A percentile compares a stretch with the other conserved stretches of the same genome.
Evolutionary conservation across 2,329 filamentous ascomycete species (phyloP).

Genomic region (Penicillium sp.): DNA sequence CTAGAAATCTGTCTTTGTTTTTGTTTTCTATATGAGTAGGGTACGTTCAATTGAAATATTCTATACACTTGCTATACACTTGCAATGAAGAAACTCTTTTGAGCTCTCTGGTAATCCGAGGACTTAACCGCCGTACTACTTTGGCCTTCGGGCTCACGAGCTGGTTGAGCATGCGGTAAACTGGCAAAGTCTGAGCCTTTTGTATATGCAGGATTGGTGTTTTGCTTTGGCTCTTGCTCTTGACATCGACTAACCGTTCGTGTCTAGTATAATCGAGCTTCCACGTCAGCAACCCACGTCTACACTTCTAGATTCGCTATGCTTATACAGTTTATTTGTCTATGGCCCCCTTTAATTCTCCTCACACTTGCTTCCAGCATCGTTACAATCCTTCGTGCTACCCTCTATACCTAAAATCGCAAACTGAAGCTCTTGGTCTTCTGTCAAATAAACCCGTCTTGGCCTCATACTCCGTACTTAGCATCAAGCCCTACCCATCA

Average conservation of each 20-base stretch:
- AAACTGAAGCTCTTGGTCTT: too few relatives aligned
- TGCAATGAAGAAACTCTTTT: slow-evolving; percentile 40
- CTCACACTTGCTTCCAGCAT: too few relatives aligned
- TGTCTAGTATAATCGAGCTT: not conserved
- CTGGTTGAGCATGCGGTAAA: slow-evolving; percentile 47
- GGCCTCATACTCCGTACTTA: too few relatives aligned
- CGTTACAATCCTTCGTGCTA: too few relatives aligned
- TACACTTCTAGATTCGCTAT: too few relatives aligned
- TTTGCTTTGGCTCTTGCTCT: not conserved
- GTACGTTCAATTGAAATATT: slow-evolving; percentile 18
- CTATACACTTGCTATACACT: not conserved
- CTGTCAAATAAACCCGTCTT: too few relatives aligned
- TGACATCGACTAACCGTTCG: not conserved
- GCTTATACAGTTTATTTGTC: too few relatives aligned
- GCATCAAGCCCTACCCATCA: too few relatives aligned
- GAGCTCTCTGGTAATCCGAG: slow-evolving; percentile 50
- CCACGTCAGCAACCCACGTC: too few relatives aligned
- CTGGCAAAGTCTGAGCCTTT: slow-evolving; percentile 46
- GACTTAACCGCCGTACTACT: slow-evolving; percentile 41
- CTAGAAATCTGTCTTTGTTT: slow-evolving; percentile 2
- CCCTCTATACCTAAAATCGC: too few relatives aligned
- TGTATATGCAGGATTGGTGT: not conserved
- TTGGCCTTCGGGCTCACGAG: slow-evolving; percentile 18
- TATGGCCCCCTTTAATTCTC: too few relatives aligned
- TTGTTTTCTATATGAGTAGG: slow-evolving; percentile 8